Percentiles rank a stretch among this genome's conserved stretches.
phyloP scores from a whole-genome alignment of 495 filamentous ascomycete genomes.

The Rusavskia elegans region DNA sequence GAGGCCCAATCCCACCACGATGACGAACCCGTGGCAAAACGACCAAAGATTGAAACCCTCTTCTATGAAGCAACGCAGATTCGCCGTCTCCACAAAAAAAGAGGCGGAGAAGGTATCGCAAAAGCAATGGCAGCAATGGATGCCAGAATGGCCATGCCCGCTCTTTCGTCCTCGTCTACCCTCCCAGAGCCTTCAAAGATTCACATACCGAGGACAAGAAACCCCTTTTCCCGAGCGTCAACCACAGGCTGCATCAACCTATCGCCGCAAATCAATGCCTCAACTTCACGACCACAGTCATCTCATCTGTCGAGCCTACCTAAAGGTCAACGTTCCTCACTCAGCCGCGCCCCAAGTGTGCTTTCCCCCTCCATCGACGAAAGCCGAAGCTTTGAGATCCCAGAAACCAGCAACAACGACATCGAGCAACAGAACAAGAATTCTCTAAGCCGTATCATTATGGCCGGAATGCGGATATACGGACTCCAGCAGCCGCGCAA shows the following conservation, averaged over 20 bases:
- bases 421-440: slow-evolving; percentile 30
- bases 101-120: slow-evolving; percentile 39
- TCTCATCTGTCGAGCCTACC: background rate
- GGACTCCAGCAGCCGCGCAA: slow-evolving; percentile 29
- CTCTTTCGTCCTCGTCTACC: background rate
- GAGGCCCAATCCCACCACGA: background rate
- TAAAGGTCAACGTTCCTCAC: slow-evolving; percentile 3
- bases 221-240: background rate
- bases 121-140: slow-evolving; percentile 32
- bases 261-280: no score
- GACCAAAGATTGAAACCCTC: slow-evolving; percentile 35
- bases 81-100: slow-evolving; percentile 34
- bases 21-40: slow-evolving; percentile 25
- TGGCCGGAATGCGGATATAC: slow-evolving; percentile 51
- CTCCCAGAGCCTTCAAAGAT: background rate
- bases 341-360: slow-evolving; percentile 1
- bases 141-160: background rate
- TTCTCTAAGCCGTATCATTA: slow-evolving; percentile 25
- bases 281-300: no score
- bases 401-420: slow-evolving; percentile 27
- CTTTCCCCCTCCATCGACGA: slow-evolving; percentile 2
- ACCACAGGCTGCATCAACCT: background rate
- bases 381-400: slow-evolving; percentile 11
- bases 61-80: slow-evolving; percentile 46
- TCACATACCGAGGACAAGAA: background rate